phyloP scores from a whole-genome alignment of 1,284 basidiomycete genomes.

The Cryptococcus sp. region DNA sequence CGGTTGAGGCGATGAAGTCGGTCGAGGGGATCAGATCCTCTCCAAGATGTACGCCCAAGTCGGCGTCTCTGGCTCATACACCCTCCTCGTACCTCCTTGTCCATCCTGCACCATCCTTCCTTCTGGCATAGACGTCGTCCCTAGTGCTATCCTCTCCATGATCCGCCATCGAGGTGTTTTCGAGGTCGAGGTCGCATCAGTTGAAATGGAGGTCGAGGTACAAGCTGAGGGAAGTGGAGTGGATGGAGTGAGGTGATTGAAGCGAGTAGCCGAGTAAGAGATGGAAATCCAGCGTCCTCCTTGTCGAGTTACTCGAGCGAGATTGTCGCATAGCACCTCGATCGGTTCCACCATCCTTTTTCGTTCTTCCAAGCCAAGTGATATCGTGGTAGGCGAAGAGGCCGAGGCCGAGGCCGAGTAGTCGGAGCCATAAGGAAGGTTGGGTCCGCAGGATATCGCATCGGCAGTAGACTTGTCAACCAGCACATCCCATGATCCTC shows the following conservation, averaged over 20 bases:
- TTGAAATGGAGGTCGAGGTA: too few species aligned
- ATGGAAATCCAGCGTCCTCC: slow-evolving; percentile 32
- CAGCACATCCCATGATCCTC: slow-evolving; percentile 25
- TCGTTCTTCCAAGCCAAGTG: too few species aligned
- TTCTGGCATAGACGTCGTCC: neutral
- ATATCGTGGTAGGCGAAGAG: neutral
- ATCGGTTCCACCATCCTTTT: too few species aligned
- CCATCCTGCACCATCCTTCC: slow-evolving; percentile 1
- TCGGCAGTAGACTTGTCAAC: slow-evolving; percentile 44
- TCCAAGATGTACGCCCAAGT: slow-evolving; percentile 18
- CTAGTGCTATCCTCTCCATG: neutral
- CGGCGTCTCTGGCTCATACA: slow-evolving; percentile 16
- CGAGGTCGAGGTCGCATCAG: too few species aligned
- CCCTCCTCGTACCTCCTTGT: slow-evolving; percentile 4
- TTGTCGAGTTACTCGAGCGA: slow-evolving; percentile 14
- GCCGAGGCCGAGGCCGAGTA: neutral
- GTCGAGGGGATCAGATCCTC: slow-evolving; percentile 3
- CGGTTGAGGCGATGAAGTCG: too few species aligned
- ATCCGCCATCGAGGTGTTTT: slow-evolving; percentile 1
- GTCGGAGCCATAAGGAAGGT: too few species aligned
- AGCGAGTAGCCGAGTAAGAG: slow-evolving; percentile 33
- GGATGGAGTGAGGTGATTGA: slow-evolving; percentile 14
- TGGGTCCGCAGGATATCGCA: slow-evolving; percentile 38
- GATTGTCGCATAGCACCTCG: slow-evolving; percentile 22
- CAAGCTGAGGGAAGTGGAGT: too few species aligned